Base-by-base conservation (phyloP, 192 early-diverging fungal genomes). In the Coemansia sp. region DNA sequence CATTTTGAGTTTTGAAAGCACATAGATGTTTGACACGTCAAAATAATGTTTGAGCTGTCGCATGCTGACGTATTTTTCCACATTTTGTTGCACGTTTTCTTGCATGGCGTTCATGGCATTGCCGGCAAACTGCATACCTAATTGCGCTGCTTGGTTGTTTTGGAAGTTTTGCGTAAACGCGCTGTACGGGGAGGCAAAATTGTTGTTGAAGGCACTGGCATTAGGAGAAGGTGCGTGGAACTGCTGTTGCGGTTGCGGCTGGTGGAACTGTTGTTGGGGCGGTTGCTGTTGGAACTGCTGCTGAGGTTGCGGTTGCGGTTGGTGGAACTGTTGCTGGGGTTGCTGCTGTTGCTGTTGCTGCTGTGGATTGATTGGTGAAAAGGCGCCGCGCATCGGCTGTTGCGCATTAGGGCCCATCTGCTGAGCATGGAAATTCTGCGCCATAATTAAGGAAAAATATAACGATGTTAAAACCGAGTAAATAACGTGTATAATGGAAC, bases 41-140 rank as follows among this genome's bases (percentile, higher is more conserved):
- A 97, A 99, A 75, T 96, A 97, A 66, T 92, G 90, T 73, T 93
- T 91, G 20, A 96, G 74, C 68, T 91, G 90, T n/a, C 86, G 74
- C 68, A 94, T 75, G 72, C 94, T 93, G 45, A 98, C 84, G 80
- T 91, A 96, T 64, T 88, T 84, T 52, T 86, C 88, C 55, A 96
- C 80, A 71, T 99, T 97, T 70, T 94, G 88, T 73, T 96, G 92
- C 42, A 99, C 85, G 64, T 93, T 92, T 61, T 93, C 88, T 60
- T 90, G 89, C 40, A 91, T 93, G 38, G 92, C 89, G 60, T 85
- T 84, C 67, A 97, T 85, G 5, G 95, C 94, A 50, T 78, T 86
- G 34, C 86, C 85, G 17, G 93, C 96, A 72, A 99, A 90, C 69
- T 99, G 93, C 91, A 99, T 94, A 0, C 96, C 95, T 65, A 99